Evolutionary conservation across 2,329 filamentous ascomycete species (phyloP).

Genomic region (Rhytidhysteron rufulum): DNA sequence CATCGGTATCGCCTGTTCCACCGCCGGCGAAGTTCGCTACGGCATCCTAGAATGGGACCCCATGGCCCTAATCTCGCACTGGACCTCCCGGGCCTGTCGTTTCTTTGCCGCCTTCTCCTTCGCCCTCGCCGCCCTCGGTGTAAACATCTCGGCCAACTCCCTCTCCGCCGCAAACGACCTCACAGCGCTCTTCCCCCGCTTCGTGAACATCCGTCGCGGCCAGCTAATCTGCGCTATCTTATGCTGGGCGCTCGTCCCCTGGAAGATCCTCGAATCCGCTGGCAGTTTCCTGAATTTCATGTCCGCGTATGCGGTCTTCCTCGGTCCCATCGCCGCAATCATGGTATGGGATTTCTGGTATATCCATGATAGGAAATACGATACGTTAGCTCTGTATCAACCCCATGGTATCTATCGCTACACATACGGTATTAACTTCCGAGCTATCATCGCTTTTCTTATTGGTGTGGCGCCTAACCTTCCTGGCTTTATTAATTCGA

Average conservation of each 20-base stretch:
- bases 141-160: constrained; percentile 52
- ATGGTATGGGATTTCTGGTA: constrained; percentile 60
- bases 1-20: constrained; percentile 58
- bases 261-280: constrained; percentile 44
- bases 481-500: constrained; percentile 50
- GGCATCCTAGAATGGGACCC: constrained; percentile 45
- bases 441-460: constrained; percentile 56
- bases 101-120: constrained; percentile 43
- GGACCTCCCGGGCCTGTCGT: constrained; percentile 34
- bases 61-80: constrained; percentile 37
- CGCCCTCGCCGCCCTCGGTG: constrained; percentile 49
- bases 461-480: constrained; percentile 54
- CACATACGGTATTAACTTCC: constrained; percentile 54
- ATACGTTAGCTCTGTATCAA: constrained; percentile 51
- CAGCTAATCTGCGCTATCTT: constrained; percentile 44
- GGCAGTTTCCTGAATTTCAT: constrained; percentile 56
- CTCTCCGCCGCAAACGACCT: constrained; percentile 54
- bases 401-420: constrained; percentile 51
- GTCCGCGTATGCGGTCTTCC: constrained; percentile 62
- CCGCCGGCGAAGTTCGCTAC: constrained; percentile 51
- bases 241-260: constrained; percentile 44
- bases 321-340: constrained; percentile 61
- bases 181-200: constrained; percentile 50
- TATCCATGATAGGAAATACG: constrained; percentile 47
- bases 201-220: constrained; percentile 50